phyloP scores from a whole-genome alignment of 2,329 filamentous ascomycete genomes.

The Neofusicoccum cordaticola region DNA sequence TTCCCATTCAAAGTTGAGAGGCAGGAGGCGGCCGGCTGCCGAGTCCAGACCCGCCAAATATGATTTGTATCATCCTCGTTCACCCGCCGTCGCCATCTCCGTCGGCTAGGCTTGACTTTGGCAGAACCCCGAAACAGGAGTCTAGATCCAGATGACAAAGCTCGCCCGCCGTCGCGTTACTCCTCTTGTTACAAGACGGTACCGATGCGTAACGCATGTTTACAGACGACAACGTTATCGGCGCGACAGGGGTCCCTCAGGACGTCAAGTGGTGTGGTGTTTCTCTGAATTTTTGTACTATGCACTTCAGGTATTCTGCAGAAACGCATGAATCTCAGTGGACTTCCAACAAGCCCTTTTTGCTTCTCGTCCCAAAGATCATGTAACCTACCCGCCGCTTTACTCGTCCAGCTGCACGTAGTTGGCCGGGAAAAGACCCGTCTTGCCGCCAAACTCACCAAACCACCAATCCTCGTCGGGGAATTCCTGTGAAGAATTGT shows the following conservation, averaged over 20 bases:
- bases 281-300: slow-evolving; percentile 5
- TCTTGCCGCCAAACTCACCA: slow-evolving; percentile 74
- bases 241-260: neutral
- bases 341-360: neutral
- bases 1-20: neutral
- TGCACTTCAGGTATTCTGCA: slow-evolving; percentile 5
- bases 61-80: neutral
- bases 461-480: slow-evolving; percentile 99
- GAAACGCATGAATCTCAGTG: neutral
- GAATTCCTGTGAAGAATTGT: slow-evolving; percentile 63
- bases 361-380: neutral
- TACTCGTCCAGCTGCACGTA: slow-evolving; percentile 50
- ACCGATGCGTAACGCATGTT: neutral
- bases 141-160: neutral
- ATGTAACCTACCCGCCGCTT: neutral
- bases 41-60: neutral
- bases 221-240: neutral
- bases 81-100: neutral
- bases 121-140: neutral
- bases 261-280: neutral
- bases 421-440: slow-evolving; percentile 71
- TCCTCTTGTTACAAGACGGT: neutral
- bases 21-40: neutral
- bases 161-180: neutral
- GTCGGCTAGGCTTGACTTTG: neutral